Evolutionary conservation across 345 rosid genomes (phyloP).

Genomic region (Eucalyptus sideroxylon): DNA sequence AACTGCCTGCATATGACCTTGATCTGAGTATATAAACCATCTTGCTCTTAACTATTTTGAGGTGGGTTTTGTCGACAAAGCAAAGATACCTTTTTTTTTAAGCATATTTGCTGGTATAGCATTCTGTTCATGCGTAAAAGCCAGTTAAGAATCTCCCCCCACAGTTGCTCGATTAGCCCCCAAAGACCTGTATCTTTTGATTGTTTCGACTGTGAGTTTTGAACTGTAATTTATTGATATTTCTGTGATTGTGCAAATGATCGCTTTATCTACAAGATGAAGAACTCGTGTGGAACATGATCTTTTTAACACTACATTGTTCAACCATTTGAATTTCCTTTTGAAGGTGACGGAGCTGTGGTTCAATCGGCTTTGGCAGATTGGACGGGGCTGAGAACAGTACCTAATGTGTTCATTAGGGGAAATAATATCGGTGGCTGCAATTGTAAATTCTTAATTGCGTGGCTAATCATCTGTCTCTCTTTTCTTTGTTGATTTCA

Average conservation of each 20-base stretch:
- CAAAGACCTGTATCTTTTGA: background rate
- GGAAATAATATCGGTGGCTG: too few relatives aligned
- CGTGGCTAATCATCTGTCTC: too few relatives aligned
- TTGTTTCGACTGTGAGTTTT: background rate
- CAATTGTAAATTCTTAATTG: too few relatives aligned
- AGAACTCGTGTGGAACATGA: background rate
- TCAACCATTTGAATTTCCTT: background rate
- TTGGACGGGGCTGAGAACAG: conserved; percentile 58
- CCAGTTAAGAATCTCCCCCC: background rate
- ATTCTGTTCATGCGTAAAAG: background rate
- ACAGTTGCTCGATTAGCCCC: background rate
- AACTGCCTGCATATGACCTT: background rate
- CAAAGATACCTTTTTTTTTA: background rate
- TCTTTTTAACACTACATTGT: background rate
- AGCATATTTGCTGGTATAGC: background rate
- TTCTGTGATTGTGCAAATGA: background rate
- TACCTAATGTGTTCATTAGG: conserved; percentile 44
- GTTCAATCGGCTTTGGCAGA: conserved; percentile 38
- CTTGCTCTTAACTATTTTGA: background rate
- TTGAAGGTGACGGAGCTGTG: conserved; percentile 33
- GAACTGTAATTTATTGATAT: background rate
- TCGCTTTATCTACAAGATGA: background rate
- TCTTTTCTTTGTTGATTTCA: too few relatives aligned
- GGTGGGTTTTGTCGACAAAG: background rate
- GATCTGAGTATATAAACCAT: background rate